Evolutionary conservation across 768 basidiomycete genomes (phyloP), one percentile per base, ranked within the genome.

Genomic region (Lanmaoa pseudosensibilis): DNA sequence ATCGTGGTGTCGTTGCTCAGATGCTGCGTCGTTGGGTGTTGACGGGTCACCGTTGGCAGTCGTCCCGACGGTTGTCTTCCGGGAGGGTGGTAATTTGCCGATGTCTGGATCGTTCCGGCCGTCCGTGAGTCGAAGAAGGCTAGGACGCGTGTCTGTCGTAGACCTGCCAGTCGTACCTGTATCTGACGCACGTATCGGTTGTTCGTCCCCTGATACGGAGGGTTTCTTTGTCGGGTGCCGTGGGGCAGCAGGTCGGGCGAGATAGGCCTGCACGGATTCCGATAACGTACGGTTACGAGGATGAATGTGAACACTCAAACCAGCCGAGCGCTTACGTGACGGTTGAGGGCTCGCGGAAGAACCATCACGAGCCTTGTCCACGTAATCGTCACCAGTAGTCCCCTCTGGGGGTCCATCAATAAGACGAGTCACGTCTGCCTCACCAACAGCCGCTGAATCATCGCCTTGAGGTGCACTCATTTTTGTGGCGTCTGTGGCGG

Each of bases 261-360:
- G 77, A 64, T 83, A 75, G 2, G 78, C 78, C 39, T 77, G 79
- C 4, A 84, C 75, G 15, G 80, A 77, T 52, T 81, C 77, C 41
- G 73, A 69, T 34, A 83, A 72, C 59, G 70, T 78, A 58, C 74
- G 76, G 57, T 75, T 70, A 54, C 77, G 77, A 40, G 70, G 69
- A 46, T 60, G 60, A 39, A 69, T 63, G 15, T 33, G 19, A 21
- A 43, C 27, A 40, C 19, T 45, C 47, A 21, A 34, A 23, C 44
- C 52, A 40, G 45, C 48, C 43, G 34, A 41, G n/a, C 54, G 63
- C 39, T 69, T 62, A 65, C 57, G 68, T 62, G 69, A 59, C 23
- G 18, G 7, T 6, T 4, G 55, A 50, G 55, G 21, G 23, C 57
- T 58, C 57, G 61, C 64, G 60, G 59, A 50, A 59, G 64, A 63